Conservation (phyloP, 495 filamentous ascomycete species). For the Platismatia glauca region DNA sequence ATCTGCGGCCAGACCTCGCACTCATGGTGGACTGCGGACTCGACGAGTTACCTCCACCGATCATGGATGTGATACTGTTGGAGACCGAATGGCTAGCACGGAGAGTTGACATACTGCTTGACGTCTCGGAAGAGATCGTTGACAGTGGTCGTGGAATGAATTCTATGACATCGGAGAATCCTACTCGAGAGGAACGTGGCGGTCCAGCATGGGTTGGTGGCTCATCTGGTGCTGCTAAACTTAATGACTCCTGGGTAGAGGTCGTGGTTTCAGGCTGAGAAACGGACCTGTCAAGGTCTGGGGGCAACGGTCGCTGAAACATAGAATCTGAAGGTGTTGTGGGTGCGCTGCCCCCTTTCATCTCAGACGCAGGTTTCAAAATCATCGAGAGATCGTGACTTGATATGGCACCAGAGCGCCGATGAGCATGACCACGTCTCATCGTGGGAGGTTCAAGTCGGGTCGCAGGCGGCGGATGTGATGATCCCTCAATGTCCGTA, state of each 20-base stretch:
- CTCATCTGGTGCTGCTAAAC: slow-evolving; percentile 12
- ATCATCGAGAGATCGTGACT: slow-evolving; percentile 71
- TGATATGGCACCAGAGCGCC: slow-evolving; percentile 81
- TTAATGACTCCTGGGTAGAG: slow-evolving; percentile 27
- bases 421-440: slow-evolving; percentile 69
- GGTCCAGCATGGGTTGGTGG: slow-evolving; percentile 25
- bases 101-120: slow-evolving; percentile 53
- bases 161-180: slow-evolving; percentile 53
- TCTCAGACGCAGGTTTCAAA: slow-evolving; percentile 46
- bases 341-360: slow-evolving; percentile 56
- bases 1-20: slow-evolving; percentile 2
- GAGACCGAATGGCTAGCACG: slow-evolving; percentile 54
- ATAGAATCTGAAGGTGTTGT: slow-evolving; percentile 49
- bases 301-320: slow-evolving; percentile 26
- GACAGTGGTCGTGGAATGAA: slow-evolving; percentile 63
- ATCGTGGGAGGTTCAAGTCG: slow-evolving; percentile 37
- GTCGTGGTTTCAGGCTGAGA: slow-evolving; percentile 33
- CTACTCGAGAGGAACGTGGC: slow-evolving; percentile 41
- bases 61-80: slow-evolving; percentile 54
- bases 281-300: slow-evolving; percentile 30
- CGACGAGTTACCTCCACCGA: slow-evolving; percentile 26
- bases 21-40: slow-evolving; percentile 20
- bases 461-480: slow-evolving; percentile 38
- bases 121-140: slow-evolving; percentile 63
- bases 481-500: slow-evolving; percentile 49